phyloP scores from a whole-genome alignment of 176 grass and related monocot species.

The Hsuehochloa calcarea region DNA sequence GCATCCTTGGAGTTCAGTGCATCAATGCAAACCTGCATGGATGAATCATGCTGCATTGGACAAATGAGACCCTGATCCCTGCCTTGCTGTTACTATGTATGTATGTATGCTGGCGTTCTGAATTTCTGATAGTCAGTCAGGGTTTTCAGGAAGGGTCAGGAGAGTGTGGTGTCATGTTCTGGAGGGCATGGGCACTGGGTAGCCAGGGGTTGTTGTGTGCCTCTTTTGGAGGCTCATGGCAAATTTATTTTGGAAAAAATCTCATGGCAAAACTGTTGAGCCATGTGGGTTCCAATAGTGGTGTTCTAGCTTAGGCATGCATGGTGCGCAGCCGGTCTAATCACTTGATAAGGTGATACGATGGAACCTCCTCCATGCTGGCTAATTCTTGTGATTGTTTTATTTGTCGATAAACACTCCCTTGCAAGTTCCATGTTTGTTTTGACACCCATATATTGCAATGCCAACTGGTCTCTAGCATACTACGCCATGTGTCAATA shows the following conservation, averaged over 20 bases:
- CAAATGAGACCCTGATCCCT: neutral
- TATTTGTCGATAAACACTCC: neutral
- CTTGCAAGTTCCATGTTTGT: neutral
- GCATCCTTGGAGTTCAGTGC: neutral
- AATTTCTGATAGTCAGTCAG: neutral
- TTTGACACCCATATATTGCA: neutral
- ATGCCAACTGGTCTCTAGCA: neutral
- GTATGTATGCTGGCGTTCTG: neutral
- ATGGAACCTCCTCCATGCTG: slow-evolving; percentile 20
- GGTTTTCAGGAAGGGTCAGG: neutral
- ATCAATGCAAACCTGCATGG: neutral
- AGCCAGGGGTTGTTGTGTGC: neutral
- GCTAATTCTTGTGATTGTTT: neutral
- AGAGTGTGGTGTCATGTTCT: slow-evolving; percentile 1
- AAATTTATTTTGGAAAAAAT: too few relatives aligned
- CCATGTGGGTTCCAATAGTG: slow-evolving; percentile 27
- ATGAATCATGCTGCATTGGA: neutral
- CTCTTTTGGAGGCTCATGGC: slow-evolving; percentile 19
- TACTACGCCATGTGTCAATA: neutral
- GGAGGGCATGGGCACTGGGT: neutral
- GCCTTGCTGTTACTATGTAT: neutral
- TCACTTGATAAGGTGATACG: slow-evolving; percentile 17
- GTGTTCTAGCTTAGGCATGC: neutral
- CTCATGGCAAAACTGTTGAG: neutral
- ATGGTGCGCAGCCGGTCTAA: neutral